These are phyloP conservation scores for Nigrospora osmanthi DNA, from an alignment of 2,329 filamentous ascomycete genomes.

Conservation along the genomic window DNA sequence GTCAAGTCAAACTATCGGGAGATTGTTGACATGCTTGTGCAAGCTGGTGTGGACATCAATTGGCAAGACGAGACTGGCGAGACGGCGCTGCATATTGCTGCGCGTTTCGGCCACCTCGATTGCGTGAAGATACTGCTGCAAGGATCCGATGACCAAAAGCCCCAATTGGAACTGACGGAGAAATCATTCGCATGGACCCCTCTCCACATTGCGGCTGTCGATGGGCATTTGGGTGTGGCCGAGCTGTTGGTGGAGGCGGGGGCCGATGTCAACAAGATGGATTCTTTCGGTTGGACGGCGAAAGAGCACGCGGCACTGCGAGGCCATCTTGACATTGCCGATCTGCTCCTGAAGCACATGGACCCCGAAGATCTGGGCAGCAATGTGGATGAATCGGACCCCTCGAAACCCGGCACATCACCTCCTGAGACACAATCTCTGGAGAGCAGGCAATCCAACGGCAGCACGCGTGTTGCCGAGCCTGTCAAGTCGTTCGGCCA, in stretches of 20 bases:
- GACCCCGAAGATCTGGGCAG: constrained; percentile 14
- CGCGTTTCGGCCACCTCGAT: constrained; percentile 75
- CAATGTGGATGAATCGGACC: constrained; percentile 19
- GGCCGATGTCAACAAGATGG: constrained; percentile 64
- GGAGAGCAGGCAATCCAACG: constrained; percentile 48
- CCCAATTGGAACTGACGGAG: constrained; percentile 70
- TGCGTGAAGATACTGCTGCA: constrained; percentile 72
- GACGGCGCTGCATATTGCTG: constrained; percentile 85
- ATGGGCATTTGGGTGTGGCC: constrained; percentile 71
- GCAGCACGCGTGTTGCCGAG: constrained; percentile 51
- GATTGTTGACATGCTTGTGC: constrained; percentile 81
- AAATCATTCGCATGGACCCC: constrained; percentile 90
- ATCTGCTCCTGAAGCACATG: constrained; percentile 53
- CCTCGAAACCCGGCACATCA: constrained; percentile 23
- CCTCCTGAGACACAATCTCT: constrained; percentile 52
- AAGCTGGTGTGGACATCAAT: constrained; percentile 87
- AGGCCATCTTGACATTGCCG: constrained; percentile 78
- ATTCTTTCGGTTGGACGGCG: constrained; percentile 89
- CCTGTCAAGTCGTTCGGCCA: constrained; percentile 94
- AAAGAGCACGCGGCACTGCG: constrained; percentile 87
- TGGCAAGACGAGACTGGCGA: constrained; percentile 87
- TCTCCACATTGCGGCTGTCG: constrained; percentile 86
- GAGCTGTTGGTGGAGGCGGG: constrained; percentile 72
- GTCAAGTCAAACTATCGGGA: constrained; percentile 78
- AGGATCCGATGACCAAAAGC: constrained; percentile 62